Evolutionary conservation across 2,329 filamentous ascomycete genomes (phyloP), one percentile per base, ranked within the genome.

Genomic region (Paecilomyces formosus): DNA sequence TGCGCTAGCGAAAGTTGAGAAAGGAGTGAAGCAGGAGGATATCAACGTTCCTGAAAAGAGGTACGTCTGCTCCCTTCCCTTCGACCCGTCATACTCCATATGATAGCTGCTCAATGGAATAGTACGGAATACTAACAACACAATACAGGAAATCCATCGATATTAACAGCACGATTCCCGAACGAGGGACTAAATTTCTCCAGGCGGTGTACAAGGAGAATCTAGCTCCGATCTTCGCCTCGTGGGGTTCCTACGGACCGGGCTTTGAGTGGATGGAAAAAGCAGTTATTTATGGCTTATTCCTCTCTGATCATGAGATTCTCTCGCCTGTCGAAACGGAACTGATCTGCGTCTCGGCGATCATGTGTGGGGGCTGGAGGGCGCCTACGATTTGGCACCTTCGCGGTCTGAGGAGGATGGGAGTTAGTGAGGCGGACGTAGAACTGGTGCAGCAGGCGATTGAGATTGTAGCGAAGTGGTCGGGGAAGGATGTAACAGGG

Each of bases 231-330:
- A 72, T 73, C 54, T 70, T 72, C 57, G 35, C 57, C 22, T 63
- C 63, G 5, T 72, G 70, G 68, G 70, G 70, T 33, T 63, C 64
- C 5, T 65, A 70, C 60, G 64, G 62, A 4, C 52, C 55, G 21
- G 72, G 76, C 31, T 91, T 96, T 70, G 79, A 83, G 9, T 86
- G 85, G 67, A 82, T 95, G 74, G 89, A 92, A 72, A 80, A 90
- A 55, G 88, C 88, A 18, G 83, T 88, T 13, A 85, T 84, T 1
- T 96, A 96, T 76, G 78, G 78, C 12, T 64, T 83, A 68, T 80
- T 82, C 55, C 67, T 79, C 53, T 74, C 73, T 13, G 77, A 79
- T 64, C 72, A 76, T 15, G 67, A 70, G 52, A 66, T 76, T 8
- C 60, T 79, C 56, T 68, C 75, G 55, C 68, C 73, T 54, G 58